Evolutionary conservation across 2,329 filamentous ascomycete species (phyloP), one percentile per base, ranked within the genome.

Genomic region (Alternaria atra): DNA sequence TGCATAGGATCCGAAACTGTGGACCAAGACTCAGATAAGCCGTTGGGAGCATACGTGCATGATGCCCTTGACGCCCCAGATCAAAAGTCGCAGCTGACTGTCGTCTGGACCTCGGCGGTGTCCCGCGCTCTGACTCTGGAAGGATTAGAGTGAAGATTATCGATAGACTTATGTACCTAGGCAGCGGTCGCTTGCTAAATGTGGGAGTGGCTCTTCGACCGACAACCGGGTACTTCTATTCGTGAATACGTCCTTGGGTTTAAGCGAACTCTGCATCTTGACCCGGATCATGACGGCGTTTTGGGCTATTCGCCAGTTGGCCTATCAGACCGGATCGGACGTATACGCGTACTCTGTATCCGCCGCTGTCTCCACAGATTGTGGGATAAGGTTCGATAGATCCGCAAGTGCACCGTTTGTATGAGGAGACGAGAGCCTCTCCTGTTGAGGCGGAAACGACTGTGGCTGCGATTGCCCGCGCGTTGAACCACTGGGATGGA

Each of bases 311-410:
- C 30, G 30, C 27, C n/a, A 35, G 10, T 32, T 29, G 47, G 42
- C 47, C 46, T 57, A 57, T 57, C 37, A 46, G 27, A 17, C 4
- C 12, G 4, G 39, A 15, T n/a, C 37, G 55, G 46, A 52, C 10
- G 12, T 43, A 29, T 40, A 25, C 30, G 35, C 46, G 46, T 35
- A 35, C 13, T 50, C 29, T 32, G 9, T 43, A 35, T 32, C 46
- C 17, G 47, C 34, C 44, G 12, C 23, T 23, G 17, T 44, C 55
- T 29, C 46, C 47, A 52, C 55, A 57, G 30, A 37, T 52, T 30
- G 55, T 52, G 46, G 44, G 44, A 57, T 39, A 40, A 27, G 27
- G 55, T 57, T 52, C 23, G 39, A 37, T 52, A 39, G 46, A 53
- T 53, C 30, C 30, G 39, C 37, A 27, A 57, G 55, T 44, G 17